Base-by-base conservation (phyloP, 1,284 basidiomycete species). In the Butyriboletus regius region DNA sequence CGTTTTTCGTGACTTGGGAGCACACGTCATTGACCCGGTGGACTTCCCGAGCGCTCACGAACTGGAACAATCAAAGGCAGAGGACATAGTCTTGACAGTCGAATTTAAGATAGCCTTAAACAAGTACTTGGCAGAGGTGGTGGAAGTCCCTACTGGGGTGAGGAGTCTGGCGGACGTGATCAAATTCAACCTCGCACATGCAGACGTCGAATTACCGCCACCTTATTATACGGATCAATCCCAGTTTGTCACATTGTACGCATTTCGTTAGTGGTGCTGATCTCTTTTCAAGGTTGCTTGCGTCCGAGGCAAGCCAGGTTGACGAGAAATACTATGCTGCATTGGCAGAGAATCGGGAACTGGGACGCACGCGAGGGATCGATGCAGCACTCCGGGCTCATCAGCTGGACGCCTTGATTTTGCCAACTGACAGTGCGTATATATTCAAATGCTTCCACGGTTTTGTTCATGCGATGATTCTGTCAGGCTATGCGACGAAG, bases 81-180 rank as follows among this genome's bases (percentile, higher is more conserved):
- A 74, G 55, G 65, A 62, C 7, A 58, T 64, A 29, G 70, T 75
- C 5, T 43, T 72, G 46, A 59, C 59, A 9, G 66, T 62, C 2
- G 75, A 77, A 46, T 72, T 76, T 56, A 76, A 75, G 62, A 70
- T 70, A 14, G 71, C 71, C 31, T 50, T 76, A 2, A 67, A 70
- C 38, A 60, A 63, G 34, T 61, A 76, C 34, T 56, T 76, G n/a
- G 39, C 44, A 33, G 57, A 57, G 26, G 36, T 63, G 31, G 54
- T 59, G 12, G 32, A 67, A 28, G 63, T 64, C n/a, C 61, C 62
- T 9, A 62, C 60, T 2, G 51, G 60, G 6, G 64, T 63, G 33
- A 60, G 49, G 36, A 56, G 24, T 17, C 63, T 76, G 48, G 72
- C 68, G 3, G 71, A 73, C 46, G 46, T 76, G 3, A 75, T 76